These are phyloP conservation scores for Hypoxylon sp. DNA, from an alignment of 2,329 filamentous ascomycete species.

Conservation along the genomic window DNA sequence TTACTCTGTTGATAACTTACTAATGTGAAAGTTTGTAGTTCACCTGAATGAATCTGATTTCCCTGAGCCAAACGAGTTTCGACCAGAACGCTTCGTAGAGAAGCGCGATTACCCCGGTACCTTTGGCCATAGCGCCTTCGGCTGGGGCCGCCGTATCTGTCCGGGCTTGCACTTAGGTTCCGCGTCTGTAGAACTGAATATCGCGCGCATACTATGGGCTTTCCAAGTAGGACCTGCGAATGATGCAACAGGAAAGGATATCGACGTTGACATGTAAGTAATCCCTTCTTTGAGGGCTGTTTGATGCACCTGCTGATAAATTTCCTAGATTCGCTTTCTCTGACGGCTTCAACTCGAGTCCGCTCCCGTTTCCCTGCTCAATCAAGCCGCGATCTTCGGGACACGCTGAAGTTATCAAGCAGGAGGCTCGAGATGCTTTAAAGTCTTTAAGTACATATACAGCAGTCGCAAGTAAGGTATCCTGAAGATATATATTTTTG, in stretches of 20 bases:
- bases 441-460: conserved; percentile 47
- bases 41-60: conserved; percentile 58
- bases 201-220: conserved; percentile 65
- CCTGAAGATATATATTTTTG: conserved; percentile 17
- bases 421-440: conserved; percentile 48
- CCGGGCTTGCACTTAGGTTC: conserved; percentile 64
- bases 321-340: conserved; percentile 55
- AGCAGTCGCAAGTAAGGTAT: conserved; percentile 39
- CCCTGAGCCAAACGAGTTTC: conserved; percentile 55
- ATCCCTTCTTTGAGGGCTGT: not conserved
- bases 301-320: not conserved
- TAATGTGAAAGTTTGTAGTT: conserved; percentile 44
- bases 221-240: conserved; percentile 56
- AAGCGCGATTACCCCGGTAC: conserved; percentile 52
- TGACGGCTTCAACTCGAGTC: conserved; percentile 58
- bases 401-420: conserved; percentile 51
- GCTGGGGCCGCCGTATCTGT: conserved; percentile 57
- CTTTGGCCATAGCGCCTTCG: conserved; percentile 55
- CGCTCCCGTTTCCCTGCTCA: conserved; percentile 56
- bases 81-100: conserved; percentile 39
- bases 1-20: not conserved
- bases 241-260: conserved; percentile 46
- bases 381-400: conserved; percentile 52
- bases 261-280: conserved; percentile 56
- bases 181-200: conserved; percentile 60